phyloP scores from a whole-genome alignment of 768 basidiomycete species.

The Lactarius hatsudake region DNA sequence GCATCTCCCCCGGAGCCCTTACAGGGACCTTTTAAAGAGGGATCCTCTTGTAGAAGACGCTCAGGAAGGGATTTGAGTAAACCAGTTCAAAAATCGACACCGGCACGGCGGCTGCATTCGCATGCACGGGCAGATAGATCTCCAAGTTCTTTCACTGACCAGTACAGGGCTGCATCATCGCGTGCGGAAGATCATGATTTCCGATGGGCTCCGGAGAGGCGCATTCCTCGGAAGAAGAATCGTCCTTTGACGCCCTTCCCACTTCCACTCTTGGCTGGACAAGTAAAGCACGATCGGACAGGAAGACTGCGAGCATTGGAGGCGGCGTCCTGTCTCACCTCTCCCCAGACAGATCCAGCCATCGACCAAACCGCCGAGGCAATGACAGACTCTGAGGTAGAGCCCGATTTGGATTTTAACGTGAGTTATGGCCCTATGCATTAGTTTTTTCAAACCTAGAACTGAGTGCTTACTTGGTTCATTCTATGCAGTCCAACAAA shows the following conservation, averaged over 20 bases:
- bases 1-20: not conserved
- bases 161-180: not conserved
- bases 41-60: not conserved
- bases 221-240: conserved; percentile 1
- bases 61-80: conserved; percentile 6
- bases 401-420: conserved; percentile 24
- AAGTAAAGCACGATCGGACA: not conserved
- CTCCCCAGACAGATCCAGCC: not conserved
- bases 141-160: not conserved
- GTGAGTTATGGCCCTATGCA: conserved; percentile 9
- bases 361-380: conserved; percentile 14
- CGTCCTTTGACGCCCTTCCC: conserved; percentile 20
- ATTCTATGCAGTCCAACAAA: conserved; percentile 13
- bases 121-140: conserved; percentile 1
- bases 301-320: conserved; percentile 10
- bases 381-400: conserved; percentile 25
- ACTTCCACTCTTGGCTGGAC: not conserved
- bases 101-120: not conserved
- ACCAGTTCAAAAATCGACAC: not conserved
- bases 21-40: not conserved
- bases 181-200: not conserved
- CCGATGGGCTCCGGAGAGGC: not conserved
- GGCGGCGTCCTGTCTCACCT: not conserved
- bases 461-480: not conserved
- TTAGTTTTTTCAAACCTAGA: not conserved